Evolutionary conservation across 1,139 yeast genomes (phyloP), one percentile per base, ranked within the genome.

Genomic region (Lodderomyces parapsilosis): DNA sequence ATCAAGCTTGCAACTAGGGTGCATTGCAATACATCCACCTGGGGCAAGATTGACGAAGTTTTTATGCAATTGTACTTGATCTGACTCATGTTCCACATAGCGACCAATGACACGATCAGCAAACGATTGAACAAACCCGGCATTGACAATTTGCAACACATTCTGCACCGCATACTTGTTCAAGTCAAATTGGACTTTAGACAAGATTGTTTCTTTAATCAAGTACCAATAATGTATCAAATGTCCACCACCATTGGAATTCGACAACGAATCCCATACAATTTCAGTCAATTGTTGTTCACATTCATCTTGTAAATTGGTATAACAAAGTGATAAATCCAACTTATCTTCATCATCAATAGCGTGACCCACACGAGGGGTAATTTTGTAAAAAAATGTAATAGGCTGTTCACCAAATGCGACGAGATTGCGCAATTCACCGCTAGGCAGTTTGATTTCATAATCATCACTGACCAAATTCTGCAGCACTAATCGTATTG

Each of bases 341-440:
- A 82, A 62, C 4, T 62, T 55, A 40, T 76, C 80, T 6, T 66
- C 56, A 1, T 58, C 43, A 11, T 51, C 50, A 10, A 66, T 49
- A 6, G 40, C 39, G 32, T 59, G 57, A 6, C 45, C 49, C 1
- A 44, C 39, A 1, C 55, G 49, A 0, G 71, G 65, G 0, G 46
- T 59, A 19, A 86, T 71, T 41, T 75, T 72, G 58, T 77, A 87
- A 47, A 84, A 80, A 39, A 75, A 76, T 1, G 81, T 74, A 0
- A 81, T 80, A 0, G 90, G 86, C 45, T 86, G 90, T n/a, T 83
- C 89, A 3, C 78, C 78, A 55, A 76, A 80, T 0, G 88, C 82
- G 28, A 83, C 64, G 17, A 79, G 56, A n/a, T 59, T 42, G 3
- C 40, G 42, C 0, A 55, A 45, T 8, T 56, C 54, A 13, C 50